Conservation (phyloP, 1,139 yeast species). For the Suhomyces taliae region DNA sequence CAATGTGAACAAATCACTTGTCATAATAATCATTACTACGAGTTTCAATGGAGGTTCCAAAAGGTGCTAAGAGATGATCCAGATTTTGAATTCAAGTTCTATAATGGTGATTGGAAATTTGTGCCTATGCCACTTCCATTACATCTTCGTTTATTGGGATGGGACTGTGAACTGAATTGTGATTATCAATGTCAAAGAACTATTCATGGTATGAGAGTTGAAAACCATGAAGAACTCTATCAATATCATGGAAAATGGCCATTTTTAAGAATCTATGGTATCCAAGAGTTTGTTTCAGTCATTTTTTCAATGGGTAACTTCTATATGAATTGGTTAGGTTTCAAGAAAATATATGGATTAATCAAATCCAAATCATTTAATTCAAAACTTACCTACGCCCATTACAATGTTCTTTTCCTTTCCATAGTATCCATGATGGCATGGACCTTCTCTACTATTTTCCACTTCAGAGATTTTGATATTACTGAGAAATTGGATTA, state of each 20-base stretch:
- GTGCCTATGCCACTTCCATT: slow-evolving; percentile 39
- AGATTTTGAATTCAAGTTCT: slow-evolving; percentile 23
- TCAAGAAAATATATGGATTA: slow-evolving; percentile 30
- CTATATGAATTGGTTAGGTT: slow-evolving; percentile 70
- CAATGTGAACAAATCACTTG: slow-evolving; percentile 57
- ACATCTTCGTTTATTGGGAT: slow-evolving; percentile 51
- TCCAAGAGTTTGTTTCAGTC: slow-evolving; percentile 84
- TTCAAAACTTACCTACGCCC: slow-evolving; percentile 14
- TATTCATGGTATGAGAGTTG: slow-evolving; percentile 57
- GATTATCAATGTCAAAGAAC: slow-evolving; percentile 88
- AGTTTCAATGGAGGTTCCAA: slow-evolving; percentile 13
- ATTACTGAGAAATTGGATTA: slow-evolving; percentile 86
- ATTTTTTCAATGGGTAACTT: slow-evolving; percentile 80
- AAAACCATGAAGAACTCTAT: slow-evolving; percentile 49
- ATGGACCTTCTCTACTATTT: slow-evolving; percentile 82
- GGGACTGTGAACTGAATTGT: slow-evolving; percentile 85
- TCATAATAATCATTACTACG: slow-evolving; percentile 30
- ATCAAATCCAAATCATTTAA: slow-evolving; percentile 10
- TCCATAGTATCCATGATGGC: slow-evolving; percentile 75
- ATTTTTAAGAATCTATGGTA: slow-evolving; percentile 66
- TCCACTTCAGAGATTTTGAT: slow-evolving; percentile 81
- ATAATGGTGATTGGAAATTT: slow-evolving; percentile 37
- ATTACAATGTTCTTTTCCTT: slow-evolving; percentile 40
- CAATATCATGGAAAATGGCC: slow-evolving; percentile 99
- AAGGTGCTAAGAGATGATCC: slow-evolving; percentile 17